These are phyloP conservation scores for Suhomyces vadensis DNA, from an alignment of 805 yeast genomes.

Conservation along the genomic window DNA sequence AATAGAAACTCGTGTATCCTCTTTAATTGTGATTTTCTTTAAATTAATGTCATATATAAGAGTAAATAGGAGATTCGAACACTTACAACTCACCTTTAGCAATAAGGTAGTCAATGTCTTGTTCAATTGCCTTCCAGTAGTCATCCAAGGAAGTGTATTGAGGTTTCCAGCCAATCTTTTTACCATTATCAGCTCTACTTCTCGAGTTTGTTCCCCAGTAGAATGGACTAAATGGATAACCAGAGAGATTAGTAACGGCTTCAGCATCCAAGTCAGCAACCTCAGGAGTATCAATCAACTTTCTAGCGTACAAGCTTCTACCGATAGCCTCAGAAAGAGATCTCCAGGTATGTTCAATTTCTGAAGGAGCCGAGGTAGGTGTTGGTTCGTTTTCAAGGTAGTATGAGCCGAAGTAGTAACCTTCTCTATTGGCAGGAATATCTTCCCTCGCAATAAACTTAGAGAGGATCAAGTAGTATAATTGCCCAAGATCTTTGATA, in stretches of 20 bases:
- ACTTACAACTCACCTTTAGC: constrained; percentile 3
- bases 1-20: too few species aligned
- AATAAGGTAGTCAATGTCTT: constrained; percentile 17
- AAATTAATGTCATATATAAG: too few species aligned
- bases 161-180: constrained; percentile 30
- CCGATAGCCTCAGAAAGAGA: constrained; percentile 25
- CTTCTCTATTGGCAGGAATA: constrained; percentile 30
- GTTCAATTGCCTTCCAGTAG: constrained; percentile 20
- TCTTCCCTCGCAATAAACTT: constrained; percentile 21
- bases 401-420: constrained; percentile 37
- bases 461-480: constrained; percentile 25
- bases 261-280: constrained; percentile 18
- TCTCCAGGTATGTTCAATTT: constrained; percentile 29
- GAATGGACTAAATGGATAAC: constrained; percentile 19
- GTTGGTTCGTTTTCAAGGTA: constrained; percentile 11
- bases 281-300: constrained; percentile 15
- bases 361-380: constrained; percentile 13
- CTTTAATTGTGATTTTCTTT: too few species aligned
- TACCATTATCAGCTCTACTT: constrained; percentile 27
- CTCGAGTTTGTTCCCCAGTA: constrained; percentile 30
- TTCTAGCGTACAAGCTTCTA: constrained; percentile 16
- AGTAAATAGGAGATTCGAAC: too few species aligned
- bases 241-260: constrained; percentile 14
- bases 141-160: constrained; percentile 12
- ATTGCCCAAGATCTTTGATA: constrained; percentile 32